These are phyloP conservation scores for Tetrapisispora taiwanensis DNA, from an alignment of 805 yeast species.

Conservation along the genomic window DNA sequence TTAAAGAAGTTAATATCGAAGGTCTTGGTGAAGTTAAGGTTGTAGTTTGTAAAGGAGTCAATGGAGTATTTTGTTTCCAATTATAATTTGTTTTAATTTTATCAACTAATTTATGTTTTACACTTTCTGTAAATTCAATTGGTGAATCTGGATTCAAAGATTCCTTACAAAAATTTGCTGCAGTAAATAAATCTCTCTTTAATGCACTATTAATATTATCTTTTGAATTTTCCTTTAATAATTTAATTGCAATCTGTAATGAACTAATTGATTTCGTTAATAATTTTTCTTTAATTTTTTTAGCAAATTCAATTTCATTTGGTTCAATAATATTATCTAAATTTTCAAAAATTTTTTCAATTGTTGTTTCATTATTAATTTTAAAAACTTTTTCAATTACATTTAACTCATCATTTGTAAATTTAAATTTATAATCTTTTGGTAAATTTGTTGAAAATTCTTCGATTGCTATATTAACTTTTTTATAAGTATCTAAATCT, in stretches of 20 bases:
- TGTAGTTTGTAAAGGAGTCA: constrained; percentile 12
- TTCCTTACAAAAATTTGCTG: constrained; percentile 54
- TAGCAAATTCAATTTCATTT: constrained; percentile 56
- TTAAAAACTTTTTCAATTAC: constrained; percentile 64
- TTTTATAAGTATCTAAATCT: constrained; percentile 26
- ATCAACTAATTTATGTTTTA: constrained; percentile 50
- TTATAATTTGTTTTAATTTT: constrained; percentile 47
- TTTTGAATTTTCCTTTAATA: constrained; percentile 50
- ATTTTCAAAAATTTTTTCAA: constrained; percentile 45
- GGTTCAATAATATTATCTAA: constrained; percentile 42
- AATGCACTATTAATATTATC: constrained; percentile 57
- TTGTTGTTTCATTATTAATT: constrained; percentile 31
- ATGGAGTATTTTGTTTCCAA: constrained; percentile 31
- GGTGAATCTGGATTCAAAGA: constrained; percentile 19
- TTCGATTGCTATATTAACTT: constrained; percentile 64
- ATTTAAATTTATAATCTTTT: constrained; percentile 47
- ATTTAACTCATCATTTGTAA: constrained; percentile 43
- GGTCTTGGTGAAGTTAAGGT: constrained; percentile 26
- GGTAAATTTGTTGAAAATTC: constrained; percentile 70
- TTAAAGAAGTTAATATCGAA: constrained; percentile 25
- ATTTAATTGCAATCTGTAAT: constrained; percentile 57
- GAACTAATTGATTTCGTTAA: constrained; percentile 68
- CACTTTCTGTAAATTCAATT: constrained; percentile 57
- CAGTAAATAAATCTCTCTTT: constrained; percentile 62
- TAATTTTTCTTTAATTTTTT: constrained; percentile 44